Evolutionary conservation across 2,329 filamentous ascomycete genomes (phyloP).

Genomic region (Aspergillus ochraceoroseus): DNA sequence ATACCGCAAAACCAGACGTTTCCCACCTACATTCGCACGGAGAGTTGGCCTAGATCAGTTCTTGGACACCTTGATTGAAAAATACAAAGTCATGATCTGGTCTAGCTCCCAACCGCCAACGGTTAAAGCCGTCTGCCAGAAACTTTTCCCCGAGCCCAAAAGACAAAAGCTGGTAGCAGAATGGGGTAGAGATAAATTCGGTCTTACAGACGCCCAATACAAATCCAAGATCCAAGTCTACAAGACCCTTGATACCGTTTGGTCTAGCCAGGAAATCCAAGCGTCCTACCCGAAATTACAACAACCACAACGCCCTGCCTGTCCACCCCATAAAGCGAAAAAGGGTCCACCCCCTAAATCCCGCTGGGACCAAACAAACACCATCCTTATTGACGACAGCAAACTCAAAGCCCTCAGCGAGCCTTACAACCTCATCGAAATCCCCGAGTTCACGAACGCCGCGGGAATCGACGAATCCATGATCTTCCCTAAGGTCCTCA

Average conservation of each 20-base stretch:
- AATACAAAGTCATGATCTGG: slow-evolving; percentile 82
- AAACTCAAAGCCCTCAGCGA: slow-evolving; percentile 73
- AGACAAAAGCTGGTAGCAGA: slow-evolving; percentile 57
- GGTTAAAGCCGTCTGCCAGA: slow-evolving; percentile 55
- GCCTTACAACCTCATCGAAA: slow-evolving; percentile 72
- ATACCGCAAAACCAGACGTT: slow-evolving; percentile 56
- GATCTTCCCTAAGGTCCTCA: slow-evolving; percentile 49
- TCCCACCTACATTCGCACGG: slow-evolving; percentile 54
- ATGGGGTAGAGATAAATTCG: slow-evolving; percentile 75
- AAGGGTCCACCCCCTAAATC: slow-evolving; percentile 43
- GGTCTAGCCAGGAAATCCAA: slow-evolving; percentile 51
- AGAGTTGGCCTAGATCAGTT: slow-evolving; percentile 67
- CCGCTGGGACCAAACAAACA: slow-evolving; percentile 76
- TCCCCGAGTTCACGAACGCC: slow-evolving; percentile 66
- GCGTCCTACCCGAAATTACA: slow-evolving; percentile 35
- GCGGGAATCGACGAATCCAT: slow-evolving; percentile 40
- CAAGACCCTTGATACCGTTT: slow-evolving; percentile 73
- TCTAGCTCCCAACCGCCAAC: slow-evolving; percentile 75
- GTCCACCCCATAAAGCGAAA: slow-evolving; percentile 6
- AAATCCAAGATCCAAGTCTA: slow-evolving; percentile 73
- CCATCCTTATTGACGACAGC: slow-evolving; percentile 83
- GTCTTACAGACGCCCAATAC: slow-evolving; percentile 62
- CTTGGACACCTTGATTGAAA: slow-evolving; percentile 65
- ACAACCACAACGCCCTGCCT: slow-evolving; percentile 5
- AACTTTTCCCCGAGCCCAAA: slow-evolving; percentile 56